These are phyloP conservation scores for Candida sanyiensis DNA, from an alignment of 805 yeast species.

Conservation along the genomic window DNA sequence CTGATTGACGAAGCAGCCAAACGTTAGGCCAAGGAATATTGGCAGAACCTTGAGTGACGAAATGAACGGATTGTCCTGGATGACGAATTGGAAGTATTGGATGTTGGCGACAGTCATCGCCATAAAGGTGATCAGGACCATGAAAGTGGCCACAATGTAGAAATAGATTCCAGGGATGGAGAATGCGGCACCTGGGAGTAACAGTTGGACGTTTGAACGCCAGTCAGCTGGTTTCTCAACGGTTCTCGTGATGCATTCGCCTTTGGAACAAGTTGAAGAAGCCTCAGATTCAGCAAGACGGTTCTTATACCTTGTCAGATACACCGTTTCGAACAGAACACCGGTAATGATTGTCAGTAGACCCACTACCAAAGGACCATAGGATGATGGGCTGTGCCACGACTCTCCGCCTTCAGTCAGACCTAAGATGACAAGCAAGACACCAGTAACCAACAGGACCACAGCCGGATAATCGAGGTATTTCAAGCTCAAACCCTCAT, in stretches of 20 bases:
- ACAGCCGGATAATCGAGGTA: conserved; percentile 35
- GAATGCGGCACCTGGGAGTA: conserved; percentile 28
- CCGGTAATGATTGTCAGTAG: conserved; percentile 25
- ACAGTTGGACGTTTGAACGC: conserved; percentile 18
- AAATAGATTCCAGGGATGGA: conserved; percentile 24
- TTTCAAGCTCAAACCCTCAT: conserved; percentile 16
- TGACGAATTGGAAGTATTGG: conserved; percentile 26
- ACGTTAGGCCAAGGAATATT: conserved; percentile 26
- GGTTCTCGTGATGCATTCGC: neutral
- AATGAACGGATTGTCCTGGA: conserved; percentile 28
- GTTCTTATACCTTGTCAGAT: conserved; percentile 16
- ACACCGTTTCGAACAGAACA: conserved; percentile 29
- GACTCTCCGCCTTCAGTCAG: conserved; percentile 40
- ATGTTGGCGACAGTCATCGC: conserved; percentile 19
- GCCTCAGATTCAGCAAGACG: too few relatives aligned
- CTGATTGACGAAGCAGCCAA: conserved; percentile 26
- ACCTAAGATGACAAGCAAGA: conserved; percentile 36
- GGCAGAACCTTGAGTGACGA: conserved; percentile 35
- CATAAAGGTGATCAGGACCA: conserved; percentile 21
- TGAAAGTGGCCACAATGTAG: conserved; percentile 19
- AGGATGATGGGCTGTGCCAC: conserved; percentile 37
- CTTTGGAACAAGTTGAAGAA: too few relatives aligned
- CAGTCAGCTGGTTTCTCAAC: conserved; percentile 8
- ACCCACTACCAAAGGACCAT: conserved; percentile 38
- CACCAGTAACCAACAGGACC: conserved; percentile 29